Evolutionary conservation across 2,329 filamentous ascomycete genomes (phyloP), one percentile per base, ranked within the genome.

Genomic region (Neonectria magnoliae): DNA sequence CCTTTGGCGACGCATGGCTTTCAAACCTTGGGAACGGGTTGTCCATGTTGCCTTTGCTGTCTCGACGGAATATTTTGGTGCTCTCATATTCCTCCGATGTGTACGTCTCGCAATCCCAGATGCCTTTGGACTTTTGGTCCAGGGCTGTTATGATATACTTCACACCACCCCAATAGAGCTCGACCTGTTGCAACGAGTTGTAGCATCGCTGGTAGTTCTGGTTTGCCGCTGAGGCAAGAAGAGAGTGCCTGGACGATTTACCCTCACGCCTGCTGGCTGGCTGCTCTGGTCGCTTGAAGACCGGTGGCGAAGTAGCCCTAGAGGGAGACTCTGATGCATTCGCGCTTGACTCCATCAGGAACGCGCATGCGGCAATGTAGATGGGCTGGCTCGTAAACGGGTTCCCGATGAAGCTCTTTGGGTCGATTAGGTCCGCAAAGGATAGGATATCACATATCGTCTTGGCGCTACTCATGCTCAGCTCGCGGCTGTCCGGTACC

Each of bases 311-410:
- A 1, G 81, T 76, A 38, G 89, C 87, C 58, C 88, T 84, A 0
- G 29, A 90, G 76, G 20, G 89, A 84, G 62, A 90, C 33, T 71
- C 88, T 0, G 91, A 91, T 22, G 90, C 90, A 66, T 89, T 90
- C 14, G 91, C 87, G 4, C 88, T 90, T 5, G 92, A 93, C 75
- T 97, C 93, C 81, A 93, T 93, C 16, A 97, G 81, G 71, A 97
- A 97, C 0, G 93, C 93, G 74, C 93, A 97, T 1, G 93, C 93
- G 1, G 93, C 93, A 65, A 97, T 95, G 72, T 97, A 97, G 74
- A 97, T 97, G 0, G 93, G 93, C 77, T 97, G 93, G 52, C 91
- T 93, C 0, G 93, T 96, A 69, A 97, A 97, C 0, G 93, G 93
- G 64, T 96, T 97, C 1, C 93, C 93, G 36, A 94, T 90, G 60